Percentiles rank a stretch among this genome's conserved stretches.
These are phyloP conservation scores for Tylopilus sp. DNA, from an alignment of 1,284 basidiomycete species.

Conservation along the genomic window DNA sequence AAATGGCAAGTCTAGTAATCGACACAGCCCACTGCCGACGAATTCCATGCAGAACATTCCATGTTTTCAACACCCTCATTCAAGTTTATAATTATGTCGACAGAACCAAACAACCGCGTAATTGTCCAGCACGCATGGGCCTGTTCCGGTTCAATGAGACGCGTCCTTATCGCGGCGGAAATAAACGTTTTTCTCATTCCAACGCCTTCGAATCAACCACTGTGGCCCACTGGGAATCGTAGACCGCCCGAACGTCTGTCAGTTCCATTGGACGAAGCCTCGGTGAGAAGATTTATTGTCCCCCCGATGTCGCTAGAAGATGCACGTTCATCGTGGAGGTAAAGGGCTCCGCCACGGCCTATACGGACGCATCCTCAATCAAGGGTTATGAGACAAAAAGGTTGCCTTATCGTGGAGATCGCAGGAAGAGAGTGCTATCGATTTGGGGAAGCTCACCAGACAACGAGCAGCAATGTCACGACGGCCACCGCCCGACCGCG, in stretches of 20 bases:
- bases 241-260: slow-evolving; percentile 6
- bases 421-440: not conserved
- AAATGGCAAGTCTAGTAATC: slow-evolving; percentile 20
- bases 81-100: slow-evolving; percentile 20
- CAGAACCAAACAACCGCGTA: slow-evolving; percentile 22
- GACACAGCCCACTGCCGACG: slow-evolving; percentile 14
- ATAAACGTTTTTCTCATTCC: slow-evolving; percentile 8
- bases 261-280: not conserved
- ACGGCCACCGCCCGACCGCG: not conserved
- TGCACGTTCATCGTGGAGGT: slow-evolving; percentile 7
- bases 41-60: slow-evolving; percentile 30
- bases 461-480: slow-evolving; percentile 4
- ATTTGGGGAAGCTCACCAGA: not conserved
- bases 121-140: slow-evolving; percentile 7
- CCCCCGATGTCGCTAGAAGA: not conserved
- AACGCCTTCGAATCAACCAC: not conserved
- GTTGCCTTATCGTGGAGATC: slow-evolving; percentile 14
- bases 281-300: not conserved
- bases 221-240: not conserved
- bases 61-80: slow-evolving; percentile 4
- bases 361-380: slow-evolving; percentile 5
- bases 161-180: slow-evolving; percentile 14
- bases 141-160: not conserved
- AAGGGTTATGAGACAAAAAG: slow-evolving; percentile 5
- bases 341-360: slow-evolving; percentile 5